Percentiles rank a stretch among this genome's conserved stretches.
These are phyloP conservation scores for Penicillium parvum DNA, from an alignment of 495 filamentous ascomycete species.

Conservation along the genomic window DNA sequence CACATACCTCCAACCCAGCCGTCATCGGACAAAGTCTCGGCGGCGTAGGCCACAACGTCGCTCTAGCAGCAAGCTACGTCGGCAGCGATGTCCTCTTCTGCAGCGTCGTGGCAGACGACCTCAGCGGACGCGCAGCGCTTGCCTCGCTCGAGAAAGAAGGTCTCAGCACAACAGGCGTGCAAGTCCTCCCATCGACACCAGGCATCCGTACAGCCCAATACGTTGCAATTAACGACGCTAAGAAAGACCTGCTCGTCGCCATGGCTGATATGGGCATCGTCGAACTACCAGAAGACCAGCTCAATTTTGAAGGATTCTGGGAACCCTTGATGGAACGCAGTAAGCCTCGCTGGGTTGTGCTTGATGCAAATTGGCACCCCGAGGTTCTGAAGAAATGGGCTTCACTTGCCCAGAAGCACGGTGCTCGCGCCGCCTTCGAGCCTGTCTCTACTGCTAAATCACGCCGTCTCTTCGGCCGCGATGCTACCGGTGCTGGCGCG, in stretches of 20 bases:
- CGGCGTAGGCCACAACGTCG: slow-evolving; percentile 93
- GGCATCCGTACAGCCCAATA: slow-evolving; percentile 77
- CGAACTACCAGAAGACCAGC: slow-evolving; percentile 43
- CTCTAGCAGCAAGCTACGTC: slow-evolving; percentile 66
- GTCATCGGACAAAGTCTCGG: slow-evolving; percentile 76
- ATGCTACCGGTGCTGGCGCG: slow-evolving; percentile 13
- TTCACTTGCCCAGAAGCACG: slow-evolving; percentile 46
- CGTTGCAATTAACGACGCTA: slow-evolving; percentile 77
- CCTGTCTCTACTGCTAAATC: slow-evolving; percentile 85
- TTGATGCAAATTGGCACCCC: slow-evolving; percentile 79
- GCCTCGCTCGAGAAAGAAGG: slow-evolving; percentile 55
- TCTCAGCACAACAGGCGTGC: slow-evolving; percentile 61
- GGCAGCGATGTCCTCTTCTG: slow-evolving; percentile 60
- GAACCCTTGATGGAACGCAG: slow-evolving; percentile 49
- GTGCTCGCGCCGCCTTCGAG: slow-evolving; percentile 70
- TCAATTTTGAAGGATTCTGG: slow-evolving; percentile 52
- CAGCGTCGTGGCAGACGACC: slow-evolving; percentile 71
- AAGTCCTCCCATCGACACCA: slow-evolving; percentile 46
- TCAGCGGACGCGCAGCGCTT: slow-evolving; percentile 68
- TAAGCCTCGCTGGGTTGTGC: slow-evolving; percentile 66
- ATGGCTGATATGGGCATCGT: slow-evolving; percentile 96
- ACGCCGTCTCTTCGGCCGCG: slow-evolving; percentile 55
- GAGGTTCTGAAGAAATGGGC: slow-evolving; percentile 60
- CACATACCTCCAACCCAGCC: slow-evolving; percentile 84
- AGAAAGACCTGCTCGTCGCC: slow-evolving; percentile 76